Base-by-base conservation (phyloP, 2,329 filamentous ascomycete genomes). In the Neonectria sp. region DNA sequence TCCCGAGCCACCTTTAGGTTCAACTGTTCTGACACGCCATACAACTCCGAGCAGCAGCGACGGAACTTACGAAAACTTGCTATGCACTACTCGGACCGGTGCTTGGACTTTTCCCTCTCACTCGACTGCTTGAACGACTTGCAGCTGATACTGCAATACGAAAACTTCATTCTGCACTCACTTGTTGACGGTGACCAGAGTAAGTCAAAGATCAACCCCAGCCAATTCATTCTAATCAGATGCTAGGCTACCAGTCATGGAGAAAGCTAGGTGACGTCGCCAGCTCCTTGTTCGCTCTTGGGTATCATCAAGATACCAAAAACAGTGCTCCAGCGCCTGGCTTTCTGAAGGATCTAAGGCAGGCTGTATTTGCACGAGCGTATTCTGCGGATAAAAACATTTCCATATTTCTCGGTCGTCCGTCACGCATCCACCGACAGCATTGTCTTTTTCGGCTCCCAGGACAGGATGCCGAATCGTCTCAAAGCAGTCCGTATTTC, bases 381-480 rank as follows among this genome's bases (percentile, higher is more conserved):
- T 86, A 85, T 60, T 82, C 81, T 7, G 81, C 80, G 5, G 85
- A 86, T 63, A 86, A 86, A 63, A 82, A 80, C 46, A 73, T 86
- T 8, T 81, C 84, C 1, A 82, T 85, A 2, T 87, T 87, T 59
- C 79, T 86, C n/a, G 85, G 85, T 4, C 79, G 85, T 2, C 85
- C 85, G 4, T 83, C 84, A 3, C 78, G 84, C 3, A 81, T 86
- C 45, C 79, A 79, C n/a, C 77, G 80, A 43, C 78, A 79, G 45
- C 85, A 81, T 63, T 85, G 83, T 69, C 75, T 76, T 4, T 77
- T 84, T 12, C 73, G 78, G 3, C 60, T 69, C 0, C 71, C 73
- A 11, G 64, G 52, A 4, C 51, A 53, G 17, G 51, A 53, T 17
- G 4, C 51, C 5, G 51, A 53, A 53, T 35, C n/a, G 4, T 17